These are phyloP conservation scores for Tricholoma bakamatsutake DNA, from an alignment of 768 basidiomycete genomes.

Conservation along the genomic window DNA sequence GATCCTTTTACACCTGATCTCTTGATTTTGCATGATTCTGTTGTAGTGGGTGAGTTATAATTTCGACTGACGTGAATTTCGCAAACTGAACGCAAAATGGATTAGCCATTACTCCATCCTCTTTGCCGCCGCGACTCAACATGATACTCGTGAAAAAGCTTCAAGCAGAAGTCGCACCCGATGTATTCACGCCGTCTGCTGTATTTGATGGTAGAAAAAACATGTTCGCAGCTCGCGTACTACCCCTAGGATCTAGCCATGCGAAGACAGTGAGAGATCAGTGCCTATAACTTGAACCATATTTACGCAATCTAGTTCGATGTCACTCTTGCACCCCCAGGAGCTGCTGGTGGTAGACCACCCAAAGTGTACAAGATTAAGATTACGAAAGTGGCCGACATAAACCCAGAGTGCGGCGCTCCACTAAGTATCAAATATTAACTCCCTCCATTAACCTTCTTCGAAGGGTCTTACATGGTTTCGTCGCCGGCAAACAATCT, in stretches of 20 bases:
- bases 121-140: conserved; percentile 56
- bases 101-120: conserved; percentile 14
- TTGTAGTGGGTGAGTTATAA: conserved; percentile 13
- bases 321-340: conserved; percentile 33
- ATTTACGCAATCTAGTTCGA: conserved; percentile 9
- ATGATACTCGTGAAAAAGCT: conserved; percentile 60
- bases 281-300: conserved; percentile 24
- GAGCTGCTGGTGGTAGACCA: conserved; percentile 23
- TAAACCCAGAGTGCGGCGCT: conserved; percentile 37
- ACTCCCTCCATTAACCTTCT: neutral
- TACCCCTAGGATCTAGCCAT: conserved; percentile 47
- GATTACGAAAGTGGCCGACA: conserved; percentile 50
- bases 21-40: neutral
- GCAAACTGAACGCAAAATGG: neutral
- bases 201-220: conserved; percentile 82
- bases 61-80: neutral
- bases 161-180: conserved; percentile 49
- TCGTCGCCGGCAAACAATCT: conserved; percentile 56
- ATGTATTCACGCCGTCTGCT: conserved; percentile 62
- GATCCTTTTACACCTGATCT: neutral
- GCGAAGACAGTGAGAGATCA: conserved; percentile 41
- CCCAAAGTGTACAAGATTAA: conserved; percentile 50
- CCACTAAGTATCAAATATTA: neutral
- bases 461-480: conserved; percentile 54
- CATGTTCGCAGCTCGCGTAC: conserved; percentile 48